Evolutionary conservation across 306 rosid genomes (phyloP).

Genomic region (Spatholobus suberectus): DNA sequence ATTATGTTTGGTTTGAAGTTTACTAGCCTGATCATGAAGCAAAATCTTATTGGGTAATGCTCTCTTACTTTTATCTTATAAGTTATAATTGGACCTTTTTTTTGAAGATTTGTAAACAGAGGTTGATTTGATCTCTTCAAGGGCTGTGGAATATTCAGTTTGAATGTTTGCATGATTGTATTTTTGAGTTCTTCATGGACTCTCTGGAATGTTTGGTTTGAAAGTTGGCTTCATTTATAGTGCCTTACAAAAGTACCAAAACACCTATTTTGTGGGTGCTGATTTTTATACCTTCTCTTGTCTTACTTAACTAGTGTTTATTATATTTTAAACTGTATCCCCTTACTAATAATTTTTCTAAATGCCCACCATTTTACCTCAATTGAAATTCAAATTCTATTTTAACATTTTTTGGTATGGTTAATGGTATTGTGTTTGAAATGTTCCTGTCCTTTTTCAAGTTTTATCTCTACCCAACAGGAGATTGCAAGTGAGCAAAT

Average conservation of each 20-base stretch:
- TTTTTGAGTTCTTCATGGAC: not conserved
- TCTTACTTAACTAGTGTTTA: constrained; percentile 8
- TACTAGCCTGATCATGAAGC: constrained; percentile 87
- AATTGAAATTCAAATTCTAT: not conserved
- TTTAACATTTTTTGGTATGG: not conserved
- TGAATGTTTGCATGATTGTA: not conserved
- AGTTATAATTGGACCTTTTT: constrained; percentile 1
- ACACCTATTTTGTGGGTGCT: not conserved
- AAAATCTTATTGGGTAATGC: constrained; percentile 72
- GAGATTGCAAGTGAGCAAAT: constrained; percentile 30
- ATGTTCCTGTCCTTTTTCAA: constrained; percentile 22
- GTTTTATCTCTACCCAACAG: not conserved
- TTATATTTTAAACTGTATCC: constrained; percentile 24
- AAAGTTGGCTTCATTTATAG: constrained; percentile 6
- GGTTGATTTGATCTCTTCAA: not conserved
- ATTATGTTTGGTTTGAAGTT: constrained; percentile 75
- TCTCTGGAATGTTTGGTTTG: constrained; percentile 10
- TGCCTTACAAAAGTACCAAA: not conserved
- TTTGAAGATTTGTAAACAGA: not conserved
- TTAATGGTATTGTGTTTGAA: constrained; percentile 18
- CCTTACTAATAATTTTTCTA: constrained; percentile 7
- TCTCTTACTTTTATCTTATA: constrained; percentile 41
- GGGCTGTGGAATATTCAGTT: constrained; percentile 12
- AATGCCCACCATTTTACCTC: constrained; percentile 12
- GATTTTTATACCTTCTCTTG: constrained; percentile 4